These are phyloP conservation scores for Tanacetum coccineum DNA, from an alignment of 129 eudicot species.

Conservation along the genomic window DNA sequence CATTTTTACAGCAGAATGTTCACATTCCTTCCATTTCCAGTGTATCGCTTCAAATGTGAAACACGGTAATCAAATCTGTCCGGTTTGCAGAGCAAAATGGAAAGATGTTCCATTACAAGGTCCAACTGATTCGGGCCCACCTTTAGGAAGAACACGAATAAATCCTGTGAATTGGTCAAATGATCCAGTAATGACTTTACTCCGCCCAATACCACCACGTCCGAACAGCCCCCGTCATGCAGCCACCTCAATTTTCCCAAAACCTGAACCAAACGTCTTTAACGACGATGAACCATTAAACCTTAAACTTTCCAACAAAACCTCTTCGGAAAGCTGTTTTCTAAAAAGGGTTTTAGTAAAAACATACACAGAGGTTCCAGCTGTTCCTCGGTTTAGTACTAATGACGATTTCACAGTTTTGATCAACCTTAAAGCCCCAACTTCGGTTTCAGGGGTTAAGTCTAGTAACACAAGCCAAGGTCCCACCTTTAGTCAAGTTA, in stretches of 20 bases:
- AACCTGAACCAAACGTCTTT: slow-evolving; percentile 65
- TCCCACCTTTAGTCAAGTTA: slow-evolving; percentile 36
- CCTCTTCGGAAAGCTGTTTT: slow-evolving; percentile 19
- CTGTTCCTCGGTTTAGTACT: slow-evolving; percentile 38
- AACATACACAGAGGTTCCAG: slow-evolving; percentile 65
- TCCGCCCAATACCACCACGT: slow-evolving; percentile 50
- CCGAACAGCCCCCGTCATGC: slow-evolving; percentile 48
- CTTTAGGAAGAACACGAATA: slow-evolving; percentile 48
- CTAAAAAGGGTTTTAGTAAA: slow-evolving; percentile 41
- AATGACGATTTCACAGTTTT: slow-evolving; percentile 51
- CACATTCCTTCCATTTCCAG: slow-evolving; percentile 86
- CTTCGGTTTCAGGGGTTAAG: slow-evolving; percentile 41
- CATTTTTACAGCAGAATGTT: slow-evolving; percentile 92
- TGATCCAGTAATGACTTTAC: slow-evolving; percentile 47
- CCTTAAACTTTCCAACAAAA: slow-evolving; percentile 33
- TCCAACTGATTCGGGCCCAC: slow-evolving; percentile 39
- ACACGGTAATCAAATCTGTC: slow-evolving; percentile 79
- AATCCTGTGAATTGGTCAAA: slow-evolving; percentile 50
- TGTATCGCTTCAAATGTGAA: slow-evolving; percentile 79
- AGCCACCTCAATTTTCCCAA: slow-evolving; percentile 36
- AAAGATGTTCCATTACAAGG: slow-evolving; percentile 69
- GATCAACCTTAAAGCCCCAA: slow-evolving; percentile 69
- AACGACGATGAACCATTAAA: slow-evolving; percentile 61
- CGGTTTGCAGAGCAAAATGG: slow-evolving; percentile 85
- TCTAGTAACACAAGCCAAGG: slow-evolving; percentile 28